Percentiles rank a stretch among this genome's conserved stretches.
Evolutionary conservation across 345 rosid species (phyloP).

Genomic region (Lepidium aucheri): DNA sequence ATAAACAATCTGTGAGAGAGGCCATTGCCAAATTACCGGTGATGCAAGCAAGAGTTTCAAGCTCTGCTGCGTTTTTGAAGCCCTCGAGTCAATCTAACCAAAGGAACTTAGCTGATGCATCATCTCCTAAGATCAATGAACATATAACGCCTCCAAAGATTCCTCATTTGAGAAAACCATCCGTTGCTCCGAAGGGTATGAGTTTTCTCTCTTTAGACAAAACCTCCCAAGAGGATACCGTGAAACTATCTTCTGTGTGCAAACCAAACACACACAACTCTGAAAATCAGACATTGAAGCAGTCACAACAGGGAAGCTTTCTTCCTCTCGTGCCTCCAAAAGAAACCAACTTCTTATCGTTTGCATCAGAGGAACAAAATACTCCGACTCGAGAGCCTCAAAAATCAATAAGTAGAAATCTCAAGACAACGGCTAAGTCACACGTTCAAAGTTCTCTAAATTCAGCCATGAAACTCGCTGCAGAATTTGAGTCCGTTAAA

Average conservation of each 20-base stretch:
- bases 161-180: slow-evolving; percentile 13
- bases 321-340: slow-evolving; percentile 11
- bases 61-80: slow-evolving; percentile 11
- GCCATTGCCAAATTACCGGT: slow-evolving; percentile 18
- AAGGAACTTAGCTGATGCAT: slow-evolving; percentile 8
- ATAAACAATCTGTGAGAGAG: slow-evolving; percentile 17
- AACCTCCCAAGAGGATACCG: slow-evolving; percentile 21
- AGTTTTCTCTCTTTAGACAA: slow-evolving; percentile 53
- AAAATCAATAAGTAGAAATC: slow-evolving; percentile 15
- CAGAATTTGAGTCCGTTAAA: slow-evolving; percentile 46
- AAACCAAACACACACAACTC: slow-evolving; percentile 9
- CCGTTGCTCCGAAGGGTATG: slow-evolving; percentile 29
- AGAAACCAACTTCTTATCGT: slow-evolving; percentile 9
- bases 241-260: not conserved
- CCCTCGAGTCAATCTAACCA: slow-evolving; percentile 10
- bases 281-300: slow-evolving; percentile 10
- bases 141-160: slow-evolving; percentile 12
- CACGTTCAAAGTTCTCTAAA: slow-evolving; percentile 39
- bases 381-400: slow-evolving; percentile 28
- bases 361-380: slow-evolving; percentile 17
- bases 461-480: slow-evolving; percentile 56
- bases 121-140: slow-evolving; percentile 23
- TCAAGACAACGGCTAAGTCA: slow-evolving; percentile 28
- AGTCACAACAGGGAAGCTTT: not conserved
- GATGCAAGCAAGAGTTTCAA: slow-evolving; percentile 19